Percentiles rank a stretch among this genome's conserved stretches.
Evolutionary conservation across 495 filamentous ascomycete species (phyloP).

Genomic region (Penicillium daleae): DNA sequence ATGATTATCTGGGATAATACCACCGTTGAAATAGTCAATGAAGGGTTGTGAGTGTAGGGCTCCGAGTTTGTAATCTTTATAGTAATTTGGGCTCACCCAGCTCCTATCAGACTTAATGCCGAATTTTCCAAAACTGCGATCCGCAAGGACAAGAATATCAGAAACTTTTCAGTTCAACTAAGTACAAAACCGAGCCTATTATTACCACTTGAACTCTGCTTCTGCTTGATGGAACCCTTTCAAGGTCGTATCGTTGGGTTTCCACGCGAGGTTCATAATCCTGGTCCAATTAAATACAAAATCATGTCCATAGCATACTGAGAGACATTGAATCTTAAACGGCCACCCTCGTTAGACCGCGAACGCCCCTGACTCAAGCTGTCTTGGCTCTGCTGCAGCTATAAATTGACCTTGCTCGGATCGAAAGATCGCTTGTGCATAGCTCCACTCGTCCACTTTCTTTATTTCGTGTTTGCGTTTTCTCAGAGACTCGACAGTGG

Average conservation of each 20-base stretch:
- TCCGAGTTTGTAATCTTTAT: too few relatives aligned
- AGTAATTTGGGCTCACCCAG: too few relatives aligned
- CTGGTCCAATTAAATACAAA: neutral
- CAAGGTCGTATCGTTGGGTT: neutral
- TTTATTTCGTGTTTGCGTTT: neutral
- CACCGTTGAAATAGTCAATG: too few relatives aligned
- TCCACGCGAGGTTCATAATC: neutral
- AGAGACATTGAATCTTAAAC: neutral
- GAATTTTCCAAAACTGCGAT: too few relatives aligned
- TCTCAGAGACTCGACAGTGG: neutral
- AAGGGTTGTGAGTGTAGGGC: too few relatives aligned
- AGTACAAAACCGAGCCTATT: neutral
- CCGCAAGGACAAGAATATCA: neutral
- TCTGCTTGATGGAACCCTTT: neutral
- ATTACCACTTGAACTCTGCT: neutral
- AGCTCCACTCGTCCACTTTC: neutral
- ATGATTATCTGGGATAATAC: too few relatives aligned
- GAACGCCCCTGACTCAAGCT: neutral
- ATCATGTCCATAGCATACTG: neutral
- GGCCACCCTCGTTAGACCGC: neutral
- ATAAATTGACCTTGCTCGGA: neutral
- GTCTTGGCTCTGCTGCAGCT: neutral
- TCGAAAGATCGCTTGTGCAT: neutral
- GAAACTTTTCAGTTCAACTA: neutral
- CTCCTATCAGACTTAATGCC: too few relatives aligned